These are phyloP conservation scores for Teunomyces panamensis DNA, from an alignment of 805 yeast genomes.

Conservation along the genomic window DNA sequence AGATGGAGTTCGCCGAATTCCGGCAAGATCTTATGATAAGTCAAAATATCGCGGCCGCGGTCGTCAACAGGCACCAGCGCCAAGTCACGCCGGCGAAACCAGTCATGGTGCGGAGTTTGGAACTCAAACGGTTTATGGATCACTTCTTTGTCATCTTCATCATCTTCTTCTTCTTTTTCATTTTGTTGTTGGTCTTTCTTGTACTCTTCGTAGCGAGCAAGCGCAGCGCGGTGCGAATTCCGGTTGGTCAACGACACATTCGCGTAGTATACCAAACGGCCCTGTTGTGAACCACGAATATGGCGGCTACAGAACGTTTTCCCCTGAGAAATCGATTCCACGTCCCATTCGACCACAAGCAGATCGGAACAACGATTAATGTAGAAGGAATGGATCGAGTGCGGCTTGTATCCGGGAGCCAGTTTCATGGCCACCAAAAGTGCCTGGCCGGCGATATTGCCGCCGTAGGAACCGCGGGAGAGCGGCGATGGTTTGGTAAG, in stretches of 20 bases:
- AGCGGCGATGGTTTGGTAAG: constrained; percentile 26
- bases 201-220: constrained; percentile 18
- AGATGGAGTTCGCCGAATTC: constrained; percentile 29
- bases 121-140: constrained; percentile 31
- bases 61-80: constrained; percentile 12
- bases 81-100: constrained; percentile 20
- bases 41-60: constrained; percentile 12
- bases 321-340: constrained; percentile 32
- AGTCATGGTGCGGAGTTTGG: constrained; percentile 31
- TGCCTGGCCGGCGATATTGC: constrained; percentile 35
- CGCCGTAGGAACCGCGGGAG: constrained; percentile 32
- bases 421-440: constrained; percentile 29
- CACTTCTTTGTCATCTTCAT: constrained; percentile 21
- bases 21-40: constrained; percentile 30
- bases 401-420: constrained; percentile 32
- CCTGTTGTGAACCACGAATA: constrained; percentile 26
- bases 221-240: constrained; percentile 24
- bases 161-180: constrained; percentile 22
- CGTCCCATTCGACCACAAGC: constrained; percentile 26
- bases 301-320: constrained; percentile 33
- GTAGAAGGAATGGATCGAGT: constrained; percentile 34
- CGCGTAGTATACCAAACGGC: constrained; percentile 23
- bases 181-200: constrained; percentile 1
- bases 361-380: constrained; percentile 18
- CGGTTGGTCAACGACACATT: constrained; percentile 32